Evolutionary conservation across 2,329 filamentous ascomycete species (phyloP).

Genomic region (Paecilomyces variotii): DNA sequence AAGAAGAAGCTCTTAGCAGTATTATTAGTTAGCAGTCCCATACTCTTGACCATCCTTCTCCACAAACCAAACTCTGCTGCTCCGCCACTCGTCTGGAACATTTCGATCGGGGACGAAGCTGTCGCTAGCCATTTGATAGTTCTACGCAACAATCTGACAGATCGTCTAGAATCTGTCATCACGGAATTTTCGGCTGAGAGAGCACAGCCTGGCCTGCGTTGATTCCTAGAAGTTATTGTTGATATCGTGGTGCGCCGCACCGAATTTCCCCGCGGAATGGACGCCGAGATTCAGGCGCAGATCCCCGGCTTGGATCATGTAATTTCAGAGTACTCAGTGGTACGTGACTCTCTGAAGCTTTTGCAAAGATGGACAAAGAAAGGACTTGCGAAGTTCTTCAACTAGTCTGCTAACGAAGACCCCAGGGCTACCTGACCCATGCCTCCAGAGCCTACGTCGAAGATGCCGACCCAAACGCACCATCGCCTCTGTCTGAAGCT

Average conservation of each 20-base stretch:
- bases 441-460: conserved; percentile 75
- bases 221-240: not conserved
- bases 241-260: not conserved
- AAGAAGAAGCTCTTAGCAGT: not conserved
- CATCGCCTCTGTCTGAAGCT: conserved; percentile 75
- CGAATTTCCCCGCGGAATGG: conserved; percentile 50
- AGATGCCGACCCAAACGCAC: conserved; percentile 60
- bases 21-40: not conserved
- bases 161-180: not conserved
- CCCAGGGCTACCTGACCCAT: conserved; percentile 77
- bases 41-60: not conserved
- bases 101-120: not conserved
- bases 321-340: conserved; percentile 80
- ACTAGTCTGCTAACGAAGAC: conserved; percentile 1
- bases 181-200: not conserved
- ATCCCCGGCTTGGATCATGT: conserved; percentile 83
- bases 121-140: not conserved
- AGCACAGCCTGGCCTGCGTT: not conserved
- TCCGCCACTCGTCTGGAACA: not conserved
- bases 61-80: not conserved
- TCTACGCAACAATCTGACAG: not conserved
- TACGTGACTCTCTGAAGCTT: conserved; percentile 19
- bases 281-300: conserved; percentile 75
- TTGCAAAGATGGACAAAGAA: not conserved
- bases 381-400: not conserved